Conservation (phyloP, 495 filamentous ascomycete genomes). For the Talaromyces adpressus region DNA sequence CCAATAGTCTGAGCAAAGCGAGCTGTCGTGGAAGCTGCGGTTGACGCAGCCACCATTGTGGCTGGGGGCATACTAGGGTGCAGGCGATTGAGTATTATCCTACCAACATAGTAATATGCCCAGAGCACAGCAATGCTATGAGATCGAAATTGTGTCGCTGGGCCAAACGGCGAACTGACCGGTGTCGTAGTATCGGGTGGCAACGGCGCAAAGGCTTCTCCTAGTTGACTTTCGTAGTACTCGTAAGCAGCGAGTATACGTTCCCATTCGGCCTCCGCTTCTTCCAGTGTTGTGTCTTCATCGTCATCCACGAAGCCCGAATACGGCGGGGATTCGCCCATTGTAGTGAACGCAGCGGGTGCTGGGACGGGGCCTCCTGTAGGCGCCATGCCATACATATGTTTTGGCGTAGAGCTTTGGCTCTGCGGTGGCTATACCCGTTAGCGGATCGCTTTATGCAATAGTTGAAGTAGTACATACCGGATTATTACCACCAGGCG, state of each 20-base stretch:
- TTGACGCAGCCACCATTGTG: slow-evolving; percentile 75
- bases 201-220: slow-evolving; percentile 72
- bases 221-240: slow-evolving; percentile 55
- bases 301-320: slow-evolving; percentile 26
- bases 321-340: slow-evolving; percentile 12
- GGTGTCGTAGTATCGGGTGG: slow-evolving; percentile 59
- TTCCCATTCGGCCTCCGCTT: slow-evolving; percentile 76
- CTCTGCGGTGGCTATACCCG: slow-evolving; percentile 11
- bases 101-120: slow-evolving; percentile 73
- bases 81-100: slow-evolving; percentile 68
- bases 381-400: slow-evolving; percentile 51
- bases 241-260: slow-evolving; percentile 64
- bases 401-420: slow-evolving; percentile 11
- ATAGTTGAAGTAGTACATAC: slow-evolving; percentile 15
- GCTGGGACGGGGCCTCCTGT: slow-evolving; percentile 28
- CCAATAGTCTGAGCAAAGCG: slow-evolving; percentile 68
- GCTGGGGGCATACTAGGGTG: slow-evolving; percentile 88
- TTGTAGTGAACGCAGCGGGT: slow-evolving; percentile 33
- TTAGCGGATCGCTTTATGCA: slow-evolving; percentile 16
- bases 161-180: slow-evolving; percentile 71
- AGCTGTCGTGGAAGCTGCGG: slow-evolving; percentile 63
- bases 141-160: slow-evolving; percentile 73
- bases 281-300: slow-evolving; percentile 47
- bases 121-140: slow-evolving; percentile 81
- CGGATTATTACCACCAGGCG: neutral